Base-by-base conservation (phyloP, 371 early-diverging fungal species). In the Mucor circinelloides region DNA sequence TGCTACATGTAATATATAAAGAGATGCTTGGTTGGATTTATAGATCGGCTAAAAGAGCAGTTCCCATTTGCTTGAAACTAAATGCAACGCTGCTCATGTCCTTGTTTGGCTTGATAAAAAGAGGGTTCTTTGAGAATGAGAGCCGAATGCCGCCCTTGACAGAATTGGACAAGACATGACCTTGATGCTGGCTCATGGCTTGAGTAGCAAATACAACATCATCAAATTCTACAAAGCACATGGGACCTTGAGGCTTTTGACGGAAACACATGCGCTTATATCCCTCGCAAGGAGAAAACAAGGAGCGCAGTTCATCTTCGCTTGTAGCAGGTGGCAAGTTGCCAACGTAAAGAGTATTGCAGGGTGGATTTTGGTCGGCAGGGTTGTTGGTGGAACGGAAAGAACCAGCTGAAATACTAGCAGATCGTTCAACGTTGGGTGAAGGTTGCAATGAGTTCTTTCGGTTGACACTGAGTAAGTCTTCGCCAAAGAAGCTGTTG, bases 141-240 rank as follows among this genome's bases (percentile, higher is more conserved):
- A 98, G 87, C 15, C 98, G 90, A 68, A 98, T 95, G 25, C 97
- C 97, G 27, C 96, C 93, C 78, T 94, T 96, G 56, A 92, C 89
- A 3, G 95, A 95, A 82, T 91, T 95, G 64, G 90, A 84, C 32
- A 97, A 76, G 27, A 83, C 86, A 44, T 87, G 81, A 34, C 97
- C 98, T 69, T 95, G 92, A 38, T 94, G 84, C 56, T 94, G 90
- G 55, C 81, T 87, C 84, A 97, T 86, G 15, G 96, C 95, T 59
- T 90, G 87, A 25, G 94, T 92, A 25, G 98, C 97, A 81, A 79
- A 94, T 8, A 84, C 82, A 21, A 97, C 91, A 79, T 90, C 91
- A 59, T 95, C 96, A 86, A 98, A 98, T 86, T 97, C 93, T 34
- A 91, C 91, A 86, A 92, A 92, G 82, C 97, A 97, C 95, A 97